These are phyloP conservation scores for Flaveria floridana DNA, from an alignment of 140 eudicot genomes.

Conservation along the genomic window DNA sequence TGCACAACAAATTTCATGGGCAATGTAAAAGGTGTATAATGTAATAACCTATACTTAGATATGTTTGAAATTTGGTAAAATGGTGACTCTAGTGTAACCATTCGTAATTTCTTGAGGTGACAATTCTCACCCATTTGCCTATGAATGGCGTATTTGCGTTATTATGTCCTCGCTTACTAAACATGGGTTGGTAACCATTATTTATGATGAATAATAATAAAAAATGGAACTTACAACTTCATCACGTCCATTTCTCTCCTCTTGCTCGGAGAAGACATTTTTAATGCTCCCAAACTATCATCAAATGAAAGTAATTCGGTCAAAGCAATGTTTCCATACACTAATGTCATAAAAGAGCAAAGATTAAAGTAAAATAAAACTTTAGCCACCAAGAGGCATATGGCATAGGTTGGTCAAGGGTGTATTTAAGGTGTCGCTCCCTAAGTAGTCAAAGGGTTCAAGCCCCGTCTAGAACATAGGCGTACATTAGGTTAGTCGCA, in stretches of 20 bases:
- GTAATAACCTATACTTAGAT: neutral
- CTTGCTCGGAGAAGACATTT: constrained; percentile 66
- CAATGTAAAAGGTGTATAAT: neutral
- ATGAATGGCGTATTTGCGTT: neutral
- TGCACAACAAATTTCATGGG: neutral
- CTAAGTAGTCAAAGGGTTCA: neutral
- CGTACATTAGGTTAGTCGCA: neutral
- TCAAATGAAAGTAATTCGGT: constrained; percentile 17
- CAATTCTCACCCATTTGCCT: neutral
- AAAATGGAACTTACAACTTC: constrained; percentile 51
- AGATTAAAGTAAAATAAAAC: neutral
- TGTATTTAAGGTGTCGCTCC: neutral
- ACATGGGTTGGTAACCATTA: neutral
- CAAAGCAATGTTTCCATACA: constrained; percentile 2
- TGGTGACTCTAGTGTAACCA: neutral
- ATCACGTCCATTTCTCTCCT: constrained; percentile 68
- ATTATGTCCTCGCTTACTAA: neutral
- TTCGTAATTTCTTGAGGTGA: neutral
- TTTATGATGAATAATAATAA: neutral
- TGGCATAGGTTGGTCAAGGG: neutral
- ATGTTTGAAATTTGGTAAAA: neutral
- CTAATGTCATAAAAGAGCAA: neutral
- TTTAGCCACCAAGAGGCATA: neutral
- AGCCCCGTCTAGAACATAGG: neutral
- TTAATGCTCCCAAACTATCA: constrained; percentile 27